These are phyloP conservation scores for Cryptococcus floricola DNA, from an alignment of 1,284 basidiomycete species.

Conservation along the genomic window DNA sequence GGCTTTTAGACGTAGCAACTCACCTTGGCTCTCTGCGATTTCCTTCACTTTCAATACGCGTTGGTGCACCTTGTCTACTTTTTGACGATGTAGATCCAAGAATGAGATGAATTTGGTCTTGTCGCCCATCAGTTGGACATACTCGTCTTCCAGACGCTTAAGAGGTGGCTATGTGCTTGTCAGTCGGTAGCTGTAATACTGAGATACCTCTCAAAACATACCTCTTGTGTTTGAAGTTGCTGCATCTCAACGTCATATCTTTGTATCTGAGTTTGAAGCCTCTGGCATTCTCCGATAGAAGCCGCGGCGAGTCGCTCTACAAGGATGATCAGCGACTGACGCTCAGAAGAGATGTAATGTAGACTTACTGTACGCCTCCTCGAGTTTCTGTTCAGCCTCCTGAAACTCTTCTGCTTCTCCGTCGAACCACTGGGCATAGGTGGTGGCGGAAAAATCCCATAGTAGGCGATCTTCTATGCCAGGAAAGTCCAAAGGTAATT, in stretches of 20 bases:
- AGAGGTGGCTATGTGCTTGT: conserved; percentile 34
- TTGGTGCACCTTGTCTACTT: conserved; percentile 41
- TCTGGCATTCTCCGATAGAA: conserved; percentile 34
- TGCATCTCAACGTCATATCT: conserved; percentile 32
- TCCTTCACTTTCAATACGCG: conserved; percentile 26
- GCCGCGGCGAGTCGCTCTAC: conserved; percentile 34
- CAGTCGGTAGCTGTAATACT: not conserved
- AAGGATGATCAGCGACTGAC: not conserved
- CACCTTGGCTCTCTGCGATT: conserved; percentile 37
- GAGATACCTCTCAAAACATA: conserved; percentile 11
- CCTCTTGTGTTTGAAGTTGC: conserved; percentile 40
- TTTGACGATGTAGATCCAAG: conserved; percentile 40
- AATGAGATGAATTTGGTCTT: conserved; percentile 45
- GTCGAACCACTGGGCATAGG: conserved; percentile 66
- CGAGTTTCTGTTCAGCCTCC: conserved; percentile 64
- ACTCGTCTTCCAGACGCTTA: conserved; percentile 40
- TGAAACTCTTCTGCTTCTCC: conserved; percentile 67
- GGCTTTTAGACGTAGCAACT: conserved; percentile 2
- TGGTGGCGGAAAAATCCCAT: conserved; percentile 66
- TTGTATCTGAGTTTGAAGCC: conserved; percentile 29
- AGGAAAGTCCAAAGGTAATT: conserved; percentile 40
- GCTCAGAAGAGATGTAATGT: not conserved
- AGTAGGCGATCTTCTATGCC: conserved; percentile 63
- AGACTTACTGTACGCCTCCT: conserved; percentile 63
- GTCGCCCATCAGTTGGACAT: conserved; percentile 42